phyloP scores from a whole-genome alignment of 2,329 filamentous ascomycete species.

The Pleurostoma richardsiae region DNA sequence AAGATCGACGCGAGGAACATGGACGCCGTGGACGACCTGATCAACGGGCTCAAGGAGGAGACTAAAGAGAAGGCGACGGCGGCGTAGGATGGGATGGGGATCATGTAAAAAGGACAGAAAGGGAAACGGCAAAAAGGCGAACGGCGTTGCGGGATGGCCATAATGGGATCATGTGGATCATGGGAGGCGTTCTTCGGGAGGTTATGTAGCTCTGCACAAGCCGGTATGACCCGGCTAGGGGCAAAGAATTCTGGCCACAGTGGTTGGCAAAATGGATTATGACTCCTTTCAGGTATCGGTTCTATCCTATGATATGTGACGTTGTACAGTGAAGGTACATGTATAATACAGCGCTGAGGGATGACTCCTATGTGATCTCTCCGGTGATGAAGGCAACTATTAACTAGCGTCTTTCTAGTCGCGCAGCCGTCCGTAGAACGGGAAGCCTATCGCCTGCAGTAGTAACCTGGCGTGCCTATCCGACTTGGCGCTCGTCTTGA shows the following conservation, averaged over 20 bases:
- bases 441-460: conserved; percentile 66
- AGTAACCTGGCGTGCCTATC: conserved; percentile 81
- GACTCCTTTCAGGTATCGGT: neutral
- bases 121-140: neutral
- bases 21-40: conserved; percentile 75
- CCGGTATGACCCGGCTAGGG: too few species aligned
- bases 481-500: conserved; percentile 79
- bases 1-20: conserved; percentile 81
- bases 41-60: conserved; percentile 59
- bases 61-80: conserved; percentile 24
- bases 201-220: neutral
- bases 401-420: conserved; percentile 9
- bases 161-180: neutral
- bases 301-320: conserved; percentile 6
- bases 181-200: conserved; percentile 12
- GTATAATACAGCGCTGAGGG: neutral
- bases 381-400: too few species aligned
- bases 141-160: conserved; percentile 5
- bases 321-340: conserved; percentile 12
- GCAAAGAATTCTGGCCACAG: too few species aligned
- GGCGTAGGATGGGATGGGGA: too few species aligned
- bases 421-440: conserved; percentile 61
- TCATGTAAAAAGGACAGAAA: conserved; percentile 5
- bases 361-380: neutral
- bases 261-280: too few species aligned